phyloP scores from a whole-genome alignment of 345 rosid species.

The Salix exigua region DNA sequence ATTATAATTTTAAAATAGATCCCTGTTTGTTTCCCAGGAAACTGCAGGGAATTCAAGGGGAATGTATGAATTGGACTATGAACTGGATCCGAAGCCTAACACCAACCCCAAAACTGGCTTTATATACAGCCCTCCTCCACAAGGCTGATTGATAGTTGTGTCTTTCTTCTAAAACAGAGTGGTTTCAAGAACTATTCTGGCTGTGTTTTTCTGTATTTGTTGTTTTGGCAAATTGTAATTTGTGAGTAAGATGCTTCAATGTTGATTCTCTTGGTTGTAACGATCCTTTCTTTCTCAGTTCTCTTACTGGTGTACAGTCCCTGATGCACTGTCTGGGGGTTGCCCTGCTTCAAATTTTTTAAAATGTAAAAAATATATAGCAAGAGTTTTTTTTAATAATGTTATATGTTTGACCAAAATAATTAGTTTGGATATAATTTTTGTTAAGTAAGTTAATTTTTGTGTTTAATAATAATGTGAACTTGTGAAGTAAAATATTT shows the following conservation, averaged over 20 bases:
- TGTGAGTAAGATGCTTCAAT: constrained; percentile 3
- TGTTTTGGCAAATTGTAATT: neutral
- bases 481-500: no score
- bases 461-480: no score
- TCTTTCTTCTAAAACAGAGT: neutral
- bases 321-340: neutral
- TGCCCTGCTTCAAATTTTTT: no score
- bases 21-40: constrained; percentile 29
- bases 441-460: no score
- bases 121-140: constrained; percentile 39
- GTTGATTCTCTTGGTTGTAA: neutral
- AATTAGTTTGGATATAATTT: no score
- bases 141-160: neutral
- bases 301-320: neutral
- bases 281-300: neutral
- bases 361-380: no score
- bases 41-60: constrained; percentile 26
- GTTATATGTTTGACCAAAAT: no score
- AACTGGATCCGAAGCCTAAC: constrained; percentile 41
- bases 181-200: neutral
- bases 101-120: constrained; percentile 44
- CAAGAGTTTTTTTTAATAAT: no score
- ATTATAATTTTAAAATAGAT: no score
- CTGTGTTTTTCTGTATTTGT: neutral
- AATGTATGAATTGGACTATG: constrained; percentile 46